These are phyloP conservation scores for Golovinomyces cichoracearum DNA, from an alignment of 2,329 filamentous ascomycete species.

Conservation along the genomic window DNA sequence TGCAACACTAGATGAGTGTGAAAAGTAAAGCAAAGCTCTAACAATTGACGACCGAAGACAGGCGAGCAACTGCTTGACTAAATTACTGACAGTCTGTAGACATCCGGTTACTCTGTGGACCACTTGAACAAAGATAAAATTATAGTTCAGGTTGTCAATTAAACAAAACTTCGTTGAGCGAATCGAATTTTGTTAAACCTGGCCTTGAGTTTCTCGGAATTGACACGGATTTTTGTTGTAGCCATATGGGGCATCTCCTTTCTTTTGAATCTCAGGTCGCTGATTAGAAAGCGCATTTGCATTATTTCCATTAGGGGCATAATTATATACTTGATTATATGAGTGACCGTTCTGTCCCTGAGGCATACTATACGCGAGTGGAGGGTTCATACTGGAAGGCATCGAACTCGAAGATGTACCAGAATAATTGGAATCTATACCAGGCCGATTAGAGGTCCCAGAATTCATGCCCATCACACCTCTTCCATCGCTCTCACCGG, in stretches of 20 bases:
- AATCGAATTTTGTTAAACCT: background rate
- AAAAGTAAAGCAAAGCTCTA: no score
- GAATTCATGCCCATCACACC: constrained; percentile 33
- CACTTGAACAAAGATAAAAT: no score
- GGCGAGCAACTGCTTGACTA: no score
- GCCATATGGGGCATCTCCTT: constrained; percentile 21
- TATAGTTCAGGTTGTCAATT: no score
- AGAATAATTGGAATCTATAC: constrained; percentile 29
- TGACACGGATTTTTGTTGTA: background rate
- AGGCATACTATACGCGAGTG: constrained; percentile 35
- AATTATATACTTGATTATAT: constrained; percentile 16
- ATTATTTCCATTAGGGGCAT: constrained; percentile 14
- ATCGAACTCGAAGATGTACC: constrained; percentile 33
- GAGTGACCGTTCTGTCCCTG: constrained; percentile 29
- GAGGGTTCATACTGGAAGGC: constrained; percentile 33
- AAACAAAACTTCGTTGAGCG: no score
- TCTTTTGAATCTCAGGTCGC: constrained; percentile 25
- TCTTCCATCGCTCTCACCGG: constrained; percentile 26
- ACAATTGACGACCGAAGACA: no score
- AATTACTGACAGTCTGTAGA: no score
- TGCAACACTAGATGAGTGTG: no score
- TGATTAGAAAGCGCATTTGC: constrained; percentile 10
- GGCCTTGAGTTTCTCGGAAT: background rate
- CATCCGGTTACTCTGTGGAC: no score
- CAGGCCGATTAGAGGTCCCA: constrained; percentile 20